Evolutionary conservation across 2,329 filamentous ascomycete species (phyloP).

Genomic region (Diaporthe ilicicola): DNA sequence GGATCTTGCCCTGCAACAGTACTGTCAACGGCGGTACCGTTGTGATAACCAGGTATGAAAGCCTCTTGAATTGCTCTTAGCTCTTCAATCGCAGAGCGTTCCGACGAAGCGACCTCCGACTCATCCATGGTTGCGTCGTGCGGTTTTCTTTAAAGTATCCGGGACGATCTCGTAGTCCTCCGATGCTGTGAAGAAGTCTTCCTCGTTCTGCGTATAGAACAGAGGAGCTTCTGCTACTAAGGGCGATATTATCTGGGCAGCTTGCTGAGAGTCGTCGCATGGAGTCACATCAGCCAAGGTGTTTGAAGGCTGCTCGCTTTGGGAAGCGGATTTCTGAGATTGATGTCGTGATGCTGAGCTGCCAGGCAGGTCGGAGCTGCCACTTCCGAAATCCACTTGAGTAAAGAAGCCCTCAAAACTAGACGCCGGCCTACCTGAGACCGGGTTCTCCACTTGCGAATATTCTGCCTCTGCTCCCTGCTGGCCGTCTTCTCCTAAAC

Average conservation of each 20-base stretch:
- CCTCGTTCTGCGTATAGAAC: conserved; percentile 25
- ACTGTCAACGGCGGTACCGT: neutral
- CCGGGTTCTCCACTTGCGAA: neutral
- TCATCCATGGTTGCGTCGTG: conserved; percentile 25
- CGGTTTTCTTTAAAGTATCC: conserved; percentile 12
- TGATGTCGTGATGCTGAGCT: neutral
- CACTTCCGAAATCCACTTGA: conserved; percentile 27
- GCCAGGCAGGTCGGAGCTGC: conserved; percentile 1
- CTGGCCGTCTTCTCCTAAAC: neutral
- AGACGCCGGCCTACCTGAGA: neutral
- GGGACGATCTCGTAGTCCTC: conserved; percentile 30
- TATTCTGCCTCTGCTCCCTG: neutral
- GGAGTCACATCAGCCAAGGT: conserved; percentile 11
- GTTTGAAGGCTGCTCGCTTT: neutral
- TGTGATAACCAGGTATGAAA: conserved; percentile 21
- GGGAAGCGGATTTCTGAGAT: neutral
- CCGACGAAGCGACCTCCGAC: conserved; percentile 8
- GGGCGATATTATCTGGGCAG: conserved; percentile 30
- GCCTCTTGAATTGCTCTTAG: conserved; percentile 27
- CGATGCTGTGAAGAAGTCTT: conserved; percentile 29
- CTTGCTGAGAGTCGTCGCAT: conserved; percentile 28
- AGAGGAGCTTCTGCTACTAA: conserved; percentile 8
- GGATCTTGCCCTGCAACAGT: neutral
- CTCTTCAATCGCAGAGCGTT: conserved; percentile 20
- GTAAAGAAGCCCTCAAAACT: conserved; percentile 29